Evolutionary conservation across 2,329 filamentous ascomycete species (phyloP), one percentile per base, ranked within the genome.

Genomic region (Shiraia bambusicola): DNA sequence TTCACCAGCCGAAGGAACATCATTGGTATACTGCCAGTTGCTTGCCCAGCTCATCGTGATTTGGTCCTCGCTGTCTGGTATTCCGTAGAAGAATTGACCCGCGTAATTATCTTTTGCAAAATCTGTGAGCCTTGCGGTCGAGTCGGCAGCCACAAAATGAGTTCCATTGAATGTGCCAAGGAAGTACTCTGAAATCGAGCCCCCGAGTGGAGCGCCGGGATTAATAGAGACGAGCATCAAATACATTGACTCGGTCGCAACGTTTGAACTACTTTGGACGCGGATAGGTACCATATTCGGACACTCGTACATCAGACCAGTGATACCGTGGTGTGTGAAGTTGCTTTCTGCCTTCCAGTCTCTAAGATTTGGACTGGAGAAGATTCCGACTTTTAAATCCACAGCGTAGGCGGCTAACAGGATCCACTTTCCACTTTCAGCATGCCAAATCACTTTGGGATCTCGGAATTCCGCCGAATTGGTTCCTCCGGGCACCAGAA

Each of bases 91-190:
- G 63, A 75, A 81, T 52, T 82, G 79, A 0, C 71, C 76, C 0
- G 80, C 80, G 51, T 80, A 79, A 56, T 77, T 79, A 53, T 80
- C 77, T 57, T 76, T 75, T 14, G 61, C 71, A 15, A 77, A 76
- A 48, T 77, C 74, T 5, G 69, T 66, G 12, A 76, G 64, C 3
- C 71, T 64, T 6, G 70, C 66, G 6, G 64, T 66, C 1, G 48
- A 55, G 48, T 78, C 77, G 17, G 69, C 63, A 2, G 74, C 59
- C 12, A 55, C 62, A 16, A 83, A 85, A 57, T 81, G 77, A 0
- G 79, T 83, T n/a, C 82, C 82, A 49, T 86, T 82, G 69, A 84
- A 85, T 2, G 63, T 67, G 4, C 82, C 82, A 0, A 76, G 66
- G 67, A 78, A 79, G 57, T 82, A 83, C 58, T 82, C 63, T 1